Evolutionary conservation across 2,329 filamentous ascomycete genomes (phyloP).

Genomic region (Sporothrix protearum): DNA sequence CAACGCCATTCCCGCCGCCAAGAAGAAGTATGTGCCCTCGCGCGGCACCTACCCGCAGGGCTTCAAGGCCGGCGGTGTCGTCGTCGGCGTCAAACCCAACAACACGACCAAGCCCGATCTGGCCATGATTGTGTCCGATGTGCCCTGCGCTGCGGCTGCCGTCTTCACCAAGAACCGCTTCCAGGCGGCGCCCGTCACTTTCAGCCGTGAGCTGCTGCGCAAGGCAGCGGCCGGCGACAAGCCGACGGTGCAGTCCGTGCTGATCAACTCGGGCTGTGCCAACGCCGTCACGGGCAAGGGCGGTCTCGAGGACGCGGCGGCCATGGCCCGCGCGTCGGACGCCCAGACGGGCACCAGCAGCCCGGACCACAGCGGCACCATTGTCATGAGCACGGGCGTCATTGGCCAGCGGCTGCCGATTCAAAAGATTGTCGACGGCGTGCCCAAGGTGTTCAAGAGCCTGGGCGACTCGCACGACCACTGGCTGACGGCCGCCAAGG

Average conservation of each 20-base stretch:
- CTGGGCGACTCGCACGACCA: conserved; percentile 74
- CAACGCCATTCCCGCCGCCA: conserved; percentile 66
- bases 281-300: conserved; percentile 94
- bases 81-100: conserved; percentile 86
- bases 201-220: conserved; percentile 70
- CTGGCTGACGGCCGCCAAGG: conserved; percentile 81
- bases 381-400: conserved; percentile 98
- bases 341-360: conserved; percentile 44
- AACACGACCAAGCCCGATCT: conserved; percentile 92
- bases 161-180: conserved; percentile 99
- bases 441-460: conserved; percentile 69
- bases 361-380: conserved; percentile 47
- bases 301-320: conserved; percentile 79
- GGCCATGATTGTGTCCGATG: conserved; percentile 80
- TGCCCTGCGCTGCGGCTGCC: conserved; percentile 79
- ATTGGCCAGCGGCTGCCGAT: conserved; percentile 94
- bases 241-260: conserved; percentile 63
- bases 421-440: conserved; percentile 77
- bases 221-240: conserved; percentile 59
- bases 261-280: conserved; percentile 94
- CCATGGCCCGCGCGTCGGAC: conserved; percentile 79
- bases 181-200: conserved; percentile 89
- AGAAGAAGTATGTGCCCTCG: conserved; percentile 85
- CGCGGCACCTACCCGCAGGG: conserved; percentile 85
- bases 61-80: conserved; percentile 79